phyloP scores from a whole-genome alignment of 495 filamentous ascomycete species.

The Podospora fimiseda region DNA sequence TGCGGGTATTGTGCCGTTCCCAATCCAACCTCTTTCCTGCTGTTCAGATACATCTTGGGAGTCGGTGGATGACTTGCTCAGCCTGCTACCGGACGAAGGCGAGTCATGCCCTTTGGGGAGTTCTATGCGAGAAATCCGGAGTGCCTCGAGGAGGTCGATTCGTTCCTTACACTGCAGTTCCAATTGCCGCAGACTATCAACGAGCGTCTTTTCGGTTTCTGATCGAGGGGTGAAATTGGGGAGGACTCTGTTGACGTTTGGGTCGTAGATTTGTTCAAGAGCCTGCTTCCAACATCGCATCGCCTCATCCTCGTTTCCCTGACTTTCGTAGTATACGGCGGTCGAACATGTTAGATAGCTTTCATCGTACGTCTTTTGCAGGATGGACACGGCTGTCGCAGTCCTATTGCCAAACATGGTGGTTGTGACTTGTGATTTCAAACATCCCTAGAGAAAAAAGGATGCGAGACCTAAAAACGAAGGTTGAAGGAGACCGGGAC shows the following conservation, averaged over 20 bases:
- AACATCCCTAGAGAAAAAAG: slow-evolving; percentile 17
- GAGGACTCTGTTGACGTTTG: slow-evolving; percentile 69
- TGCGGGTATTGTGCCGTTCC: slow-evolving; percentile 72
- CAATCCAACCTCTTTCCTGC: slow-evolving; percentile 56
- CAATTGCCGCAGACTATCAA: slow-evolving; percentile 73
- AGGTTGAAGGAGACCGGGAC: too few species aligned
- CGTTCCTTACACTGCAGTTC: slow-evolving; percentile 92
- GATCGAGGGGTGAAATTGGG: slow-evolving; percentile 64
- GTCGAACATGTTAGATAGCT: slow-evolving; percentile 90
- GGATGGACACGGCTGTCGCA: slow-evolving; percentile 54
- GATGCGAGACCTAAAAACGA: too few species aligned
- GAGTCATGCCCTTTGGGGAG: slow-evolving; percentile 29
- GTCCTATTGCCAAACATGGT: slow-evolving; percentile 71
- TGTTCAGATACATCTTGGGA: slow-evolving; percentile 23
- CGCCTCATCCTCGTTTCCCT: slow-evolving; percentile 92
- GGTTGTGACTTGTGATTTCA: slow-evolving; percentile 3
- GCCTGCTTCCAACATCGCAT: slow-evolving; percentile 87
- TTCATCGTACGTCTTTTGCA: slow-evolving; percentile 98
- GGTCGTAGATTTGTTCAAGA: slow-evolving; percentile 84
- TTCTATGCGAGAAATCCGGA: slow-evolving; percentile 69
- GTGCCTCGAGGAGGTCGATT: slow-evolving; percentile 78
- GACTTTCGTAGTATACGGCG: slow-evolving; percentile 88
- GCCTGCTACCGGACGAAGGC: neutral
- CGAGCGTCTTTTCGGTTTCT: slow-evolving; percentile 79
- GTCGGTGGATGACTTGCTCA: slow-evolving; percentile 11